A percentile compares a stretch with the other conserved stretches of the same genome.
phyloP scores from a whole-genome alignment of 2,329 filamentous ascomycete genomes.

The Trichophaea hybrida region DNA sequence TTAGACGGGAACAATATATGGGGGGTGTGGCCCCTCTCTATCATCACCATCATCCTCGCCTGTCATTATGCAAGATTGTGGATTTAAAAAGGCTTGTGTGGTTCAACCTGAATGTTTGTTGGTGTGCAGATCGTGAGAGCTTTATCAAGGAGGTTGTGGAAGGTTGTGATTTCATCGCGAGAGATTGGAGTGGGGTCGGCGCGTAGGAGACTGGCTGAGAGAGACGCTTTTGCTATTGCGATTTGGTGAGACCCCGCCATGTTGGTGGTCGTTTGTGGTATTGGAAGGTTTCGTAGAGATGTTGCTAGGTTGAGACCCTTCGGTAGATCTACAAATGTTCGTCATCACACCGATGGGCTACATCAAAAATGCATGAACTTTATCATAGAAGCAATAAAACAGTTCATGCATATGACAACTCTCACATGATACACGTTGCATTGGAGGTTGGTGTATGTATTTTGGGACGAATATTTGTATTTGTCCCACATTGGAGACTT shows the following conservation, averaged over 20 bases:
- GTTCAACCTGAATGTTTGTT: constrained; percentile 71
- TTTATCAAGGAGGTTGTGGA: constrained; percentile 51
- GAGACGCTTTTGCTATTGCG: constrained; percentile 65
- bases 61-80: not conserved
- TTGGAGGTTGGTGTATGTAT: too few relatives aligned
- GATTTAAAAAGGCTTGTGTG: constrained; percentile 20
- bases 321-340: not conserved
- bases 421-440: too few relatives aligned
- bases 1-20: not conserved
- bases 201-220: constrained; percentile 58
- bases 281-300: not conserved
- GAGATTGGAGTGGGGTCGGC: constrained; percentile 56
- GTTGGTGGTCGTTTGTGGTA: not conserved
- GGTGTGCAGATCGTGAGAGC: constrained; percentile 58
- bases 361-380: too few relatives aligned
- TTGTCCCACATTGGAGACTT: too few relatives aligned
- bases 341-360: too few relatives aligned
- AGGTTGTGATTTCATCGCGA: constrained; percentile 53
- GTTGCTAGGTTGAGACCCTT: not conserved
- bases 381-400: too few relatives aligned
- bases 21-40: not conserved
- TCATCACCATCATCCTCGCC: constrained; percentile 5
- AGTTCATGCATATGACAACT: too few relatives aligned
- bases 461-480: too few relatives aligned
- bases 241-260: constrained; percentile 48